phyloP scores from a whole-genome alignment of 306 rosid species.

The Vigna trinervia region DNA sequence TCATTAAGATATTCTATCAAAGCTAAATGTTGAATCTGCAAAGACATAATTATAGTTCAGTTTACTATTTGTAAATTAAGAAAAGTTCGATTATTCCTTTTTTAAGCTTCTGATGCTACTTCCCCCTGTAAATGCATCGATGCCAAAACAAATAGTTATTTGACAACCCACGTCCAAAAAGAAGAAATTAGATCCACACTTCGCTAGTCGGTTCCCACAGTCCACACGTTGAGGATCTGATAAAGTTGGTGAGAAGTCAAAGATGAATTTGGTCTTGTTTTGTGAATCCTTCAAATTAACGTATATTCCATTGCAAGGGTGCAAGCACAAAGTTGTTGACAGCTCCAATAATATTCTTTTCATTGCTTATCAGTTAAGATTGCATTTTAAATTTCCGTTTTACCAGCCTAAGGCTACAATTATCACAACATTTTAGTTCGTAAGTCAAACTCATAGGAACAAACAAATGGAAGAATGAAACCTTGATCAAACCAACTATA shows the following conservation, averaged over 20 bases:
- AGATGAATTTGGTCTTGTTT: conserved; percentile 2
- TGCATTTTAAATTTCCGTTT: conserved; percentile 5
- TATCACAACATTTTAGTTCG: conserved; percentile 11
- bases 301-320: conserved; percentile 26
- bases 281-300: conserved; percentile 31
- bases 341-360: conserved; percentile 26
- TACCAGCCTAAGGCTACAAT: not conserved
- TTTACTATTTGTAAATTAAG: conserved; percentile 9
- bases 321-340: conserved; percentile 37
- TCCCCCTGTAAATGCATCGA: conserved; percentile 21
- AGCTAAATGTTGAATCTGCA: conserved; percentile 17
- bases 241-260: conserved; percentile 41
- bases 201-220: conserved; percentile 24
- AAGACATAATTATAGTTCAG: not conserved
- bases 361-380: not conserved
- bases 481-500: conserved; percentile 36
- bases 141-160: conserved; percentile 40
- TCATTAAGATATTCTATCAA: conserved; percentile 19
- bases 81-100: conserved; percentile 14
- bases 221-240: conserved; percentile 51
- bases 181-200: conserved; percentile 53
- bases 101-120: conserved; percentile 23
- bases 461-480: conserved; percentile 38
- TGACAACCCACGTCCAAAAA: conserved; percentile 43
- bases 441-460: conserved; percentile 26